Percentiles rank a stretch among this genome's conserved stretches.
Conservation (phyloP, 768 basidiomycete species). For the Russula ochroleuca region DNA sequence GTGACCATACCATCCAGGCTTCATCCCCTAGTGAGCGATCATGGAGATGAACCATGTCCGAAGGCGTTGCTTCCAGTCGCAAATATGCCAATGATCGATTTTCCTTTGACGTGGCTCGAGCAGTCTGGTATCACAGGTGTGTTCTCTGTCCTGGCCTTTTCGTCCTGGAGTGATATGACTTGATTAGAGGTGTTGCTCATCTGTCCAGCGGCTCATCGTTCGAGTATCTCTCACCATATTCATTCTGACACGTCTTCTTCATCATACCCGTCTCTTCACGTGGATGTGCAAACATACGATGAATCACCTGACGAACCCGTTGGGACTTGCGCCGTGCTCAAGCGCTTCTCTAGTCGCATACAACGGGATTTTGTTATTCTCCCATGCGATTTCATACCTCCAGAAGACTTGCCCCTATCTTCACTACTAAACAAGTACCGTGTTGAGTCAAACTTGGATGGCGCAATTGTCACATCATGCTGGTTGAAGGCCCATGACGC, state of each 20-base stretch:
- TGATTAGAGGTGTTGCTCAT: constrained; percentile 76
- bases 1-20: constrained; percentile 44
- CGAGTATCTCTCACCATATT: constrained; percentile 77
- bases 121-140: constrained; percentile 79
- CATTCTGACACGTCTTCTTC: constrained; percentile 66
- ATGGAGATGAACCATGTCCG: constrained; percentile 78
- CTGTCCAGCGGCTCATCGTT: constrained; percentile 72
- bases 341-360: constrained; percentile 72
- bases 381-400: constrained; percentile 87
- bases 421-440: constrained; percentile 79
- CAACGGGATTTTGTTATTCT: constrained; percentile 83
- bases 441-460: constrained; percentile 58
- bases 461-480: constrained; percentile 59
- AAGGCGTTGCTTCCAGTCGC: constrained; percentile 86
- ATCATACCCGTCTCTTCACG: constrained; percentile 55
- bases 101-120: constrained; percentile 81
- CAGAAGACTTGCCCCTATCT: constrained; percentile 64
- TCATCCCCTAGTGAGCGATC: constrained; percentile 62
- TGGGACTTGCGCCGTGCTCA: constrained; percentile 72
- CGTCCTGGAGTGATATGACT: constrained; percentile 19
- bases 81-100: constrained; percentile 84
- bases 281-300: constrained; percentile 79
- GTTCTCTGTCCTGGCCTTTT: constrained; percentile 25
- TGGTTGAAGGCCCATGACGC: constrained; percentile 52
- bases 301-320: constrained; percentile 60